Evolutionary conservation across 192 early-diverging fungal species (phyloP).

Genomic region (Lobulomyces angularis): DNA sequence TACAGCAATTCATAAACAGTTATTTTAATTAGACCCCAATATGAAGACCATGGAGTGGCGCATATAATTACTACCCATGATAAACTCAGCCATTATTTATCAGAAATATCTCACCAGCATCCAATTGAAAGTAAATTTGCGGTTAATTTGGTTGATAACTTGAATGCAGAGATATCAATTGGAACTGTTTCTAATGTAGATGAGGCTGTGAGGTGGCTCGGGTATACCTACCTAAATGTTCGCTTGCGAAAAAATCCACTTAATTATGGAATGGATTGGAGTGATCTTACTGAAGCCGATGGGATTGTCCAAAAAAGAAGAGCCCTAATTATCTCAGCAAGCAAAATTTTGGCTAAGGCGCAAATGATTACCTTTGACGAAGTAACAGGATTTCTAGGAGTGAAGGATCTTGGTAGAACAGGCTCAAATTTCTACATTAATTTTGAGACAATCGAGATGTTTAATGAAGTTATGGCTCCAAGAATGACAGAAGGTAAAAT

Average conservation of each 20-base stretch:
- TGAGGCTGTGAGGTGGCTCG: constrained; percentile 92
- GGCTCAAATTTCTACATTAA: constrained; percentile 87
- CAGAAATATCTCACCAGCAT: constrained; percentile 87
- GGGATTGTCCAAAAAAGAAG: constrained; percentile 62
- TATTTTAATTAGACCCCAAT: constrained; percentile 38
- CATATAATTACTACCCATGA: constrained; percentile 91
- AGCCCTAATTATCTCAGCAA: constrained; percentile 70
- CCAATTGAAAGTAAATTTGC: constrained; percentile 94
- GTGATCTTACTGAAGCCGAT: constrained; percentile 67
- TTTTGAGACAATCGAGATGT: constrained; percentile 72
- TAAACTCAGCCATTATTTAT: constrained; percentile 83
- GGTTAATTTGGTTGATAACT: constrained; percentile 73
- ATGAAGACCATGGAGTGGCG: constrained; percentile 85
- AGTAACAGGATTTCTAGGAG: constrained; percentile 64
- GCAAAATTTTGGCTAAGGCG: constrained; percentile 56
- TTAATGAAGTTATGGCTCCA: constrained; percentile 74
- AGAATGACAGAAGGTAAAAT: constrained; percentile 91
- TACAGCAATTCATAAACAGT: background rate
- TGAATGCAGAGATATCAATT: constrained; percentile 93
- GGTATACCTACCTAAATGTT: constrained; percentile 93
- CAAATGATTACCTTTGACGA: constrained; percentile 92
- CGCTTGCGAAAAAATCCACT: constrained; percentile 93
- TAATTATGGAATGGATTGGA: constrained; percentile 77
- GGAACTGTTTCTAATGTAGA: constrained; percentile 92
- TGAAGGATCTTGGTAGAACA: constrained; percentile 88